Evolutionary conservation across 2,329 filamentous ascomycete species (phyloP).

Genomic region (Thelonectria rubi): DNA sequence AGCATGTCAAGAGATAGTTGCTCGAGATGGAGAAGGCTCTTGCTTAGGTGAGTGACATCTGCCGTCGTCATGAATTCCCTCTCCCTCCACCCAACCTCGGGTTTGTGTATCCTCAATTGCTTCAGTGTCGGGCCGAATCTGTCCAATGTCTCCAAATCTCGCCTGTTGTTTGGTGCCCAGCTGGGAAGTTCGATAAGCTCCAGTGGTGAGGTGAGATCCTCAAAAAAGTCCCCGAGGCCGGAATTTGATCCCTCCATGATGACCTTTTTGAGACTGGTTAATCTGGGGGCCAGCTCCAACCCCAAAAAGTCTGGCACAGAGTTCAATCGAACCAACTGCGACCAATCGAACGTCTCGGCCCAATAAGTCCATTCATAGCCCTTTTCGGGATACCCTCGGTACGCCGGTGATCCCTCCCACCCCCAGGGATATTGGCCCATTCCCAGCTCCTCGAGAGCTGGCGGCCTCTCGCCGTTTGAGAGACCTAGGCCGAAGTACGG

Average conservation of each 20-base stretch:
- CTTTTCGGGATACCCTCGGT: constrained; percentile 10
- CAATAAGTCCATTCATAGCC: constrained; percentile 13
- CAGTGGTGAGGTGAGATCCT: constrained; percentile 10
- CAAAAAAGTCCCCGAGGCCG: neutral
- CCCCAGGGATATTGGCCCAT: constrained; percentile 21
- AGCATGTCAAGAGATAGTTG: constrained; percentile 16
- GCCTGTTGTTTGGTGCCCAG: constrained; percentile 2
- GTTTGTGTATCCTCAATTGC: constrained; percentile 13
- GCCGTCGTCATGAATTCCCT: neutral
- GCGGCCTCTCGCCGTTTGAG: constrained; percentile 11
- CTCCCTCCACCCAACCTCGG: neutral
- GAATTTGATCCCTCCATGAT: neutral
- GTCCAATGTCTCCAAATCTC: neutral
- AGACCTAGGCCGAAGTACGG: constrained; percentile 18
- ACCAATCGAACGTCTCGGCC: constrained; percentile 22
- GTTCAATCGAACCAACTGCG: constrained; percentile 13
- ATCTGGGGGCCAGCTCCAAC: neutral
- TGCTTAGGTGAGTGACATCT: constrained; percentile 12
- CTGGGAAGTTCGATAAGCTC: constrained; percentile 13
- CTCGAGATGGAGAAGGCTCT: constrained; percentile 15
- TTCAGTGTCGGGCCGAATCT: constrained; percentile 14
- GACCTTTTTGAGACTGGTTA: constrained; percentile 19
- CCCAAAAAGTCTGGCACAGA: neutral
- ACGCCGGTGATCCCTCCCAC: neutral
- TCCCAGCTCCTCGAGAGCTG: constrained; percentile 17